Conservation (phyloP, 345 rosid genomes). For the Kandelia obovata region DNA sequence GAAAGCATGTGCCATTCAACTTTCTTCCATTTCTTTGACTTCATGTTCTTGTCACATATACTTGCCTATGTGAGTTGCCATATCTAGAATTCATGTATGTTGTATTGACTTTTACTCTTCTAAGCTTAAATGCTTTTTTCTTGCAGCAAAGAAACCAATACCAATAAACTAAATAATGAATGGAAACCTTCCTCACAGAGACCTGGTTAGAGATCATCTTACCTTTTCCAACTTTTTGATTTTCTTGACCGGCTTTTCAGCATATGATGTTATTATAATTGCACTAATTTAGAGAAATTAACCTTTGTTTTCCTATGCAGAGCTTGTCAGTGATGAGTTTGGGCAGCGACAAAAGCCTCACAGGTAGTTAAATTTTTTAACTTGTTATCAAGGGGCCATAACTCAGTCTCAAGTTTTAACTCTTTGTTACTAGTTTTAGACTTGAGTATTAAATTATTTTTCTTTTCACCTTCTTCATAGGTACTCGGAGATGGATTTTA, state of each 20-base stretch:
- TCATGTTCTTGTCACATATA: too few species aligned
- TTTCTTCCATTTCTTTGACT: too few species aligned
- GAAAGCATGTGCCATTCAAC: too few species aligned
- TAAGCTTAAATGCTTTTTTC: too few species aligned
- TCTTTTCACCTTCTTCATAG: conserved; percentile 30
- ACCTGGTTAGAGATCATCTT: conserved; percentile 43
- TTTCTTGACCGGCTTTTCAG: background rate
- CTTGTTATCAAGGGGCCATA: background rate
- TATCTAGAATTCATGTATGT: too few species aligned
- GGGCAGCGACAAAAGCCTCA: conserved; percentile 57
- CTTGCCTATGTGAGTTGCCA: too few species aligned
- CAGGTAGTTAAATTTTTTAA: conserved; percentile 37
- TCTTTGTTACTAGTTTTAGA: background rate
- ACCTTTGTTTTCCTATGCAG: conserved; percentile 29
- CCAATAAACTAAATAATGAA: conserved; percentile 43
- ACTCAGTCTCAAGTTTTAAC: background rate
- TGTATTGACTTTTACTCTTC: too few species aligned
- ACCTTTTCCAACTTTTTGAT: background rate
- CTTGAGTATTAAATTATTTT: background rate
- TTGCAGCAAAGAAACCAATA: conserved; percentile 31
- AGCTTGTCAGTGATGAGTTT: conserved; percentile 48
- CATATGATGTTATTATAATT: background rate
- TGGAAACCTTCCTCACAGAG: conserved; percentile 50
- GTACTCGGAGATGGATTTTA: conserved; percentile 74
- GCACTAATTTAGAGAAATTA: conserved; percentile 6